These are phyloP conservation scores for Penicillium sp. DNA, from an alignment of 2,329 filamentous ascomycete genomes.

Conservation along the genomic window DNA sequence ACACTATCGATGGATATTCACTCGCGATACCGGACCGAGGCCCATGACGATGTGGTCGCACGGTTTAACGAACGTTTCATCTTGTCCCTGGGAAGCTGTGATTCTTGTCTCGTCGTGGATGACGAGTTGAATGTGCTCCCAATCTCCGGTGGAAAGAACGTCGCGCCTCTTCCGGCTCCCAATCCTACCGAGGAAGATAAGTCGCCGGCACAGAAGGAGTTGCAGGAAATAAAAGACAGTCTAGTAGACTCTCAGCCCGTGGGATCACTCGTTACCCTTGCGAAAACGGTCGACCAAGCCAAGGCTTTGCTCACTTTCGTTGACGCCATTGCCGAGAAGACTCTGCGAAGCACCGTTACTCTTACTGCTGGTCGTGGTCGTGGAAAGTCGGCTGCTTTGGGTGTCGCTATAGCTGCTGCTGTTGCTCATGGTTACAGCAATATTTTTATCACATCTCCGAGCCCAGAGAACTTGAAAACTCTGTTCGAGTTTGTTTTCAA, in stretches of 20 bases:
- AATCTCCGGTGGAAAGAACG: slow-evolving; percentile 90
- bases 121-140: slow-evolving; percentile 97
- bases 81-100: slow-evolving; percentile 88
- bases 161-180: slow-evolving; percentile 73
- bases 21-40: slow-evolving; percentile 91
- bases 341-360: slow-evolving; percentile 85
- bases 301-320: slow-evolving; percentile 96
- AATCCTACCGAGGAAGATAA: slow-evolving; percentile 71
- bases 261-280: slow-evolving; percentile 76
- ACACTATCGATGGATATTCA: slow-evolving; percentile 97
- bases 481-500: slow-evolving; percentile 98
- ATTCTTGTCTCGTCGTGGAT: slow-evolving; percentile 91
- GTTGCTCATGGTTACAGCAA: slow-evolving; percentile 97
- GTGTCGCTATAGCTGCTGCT: slow-evolving; percentile 89
- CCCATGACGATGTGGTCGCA: slow-evolving; percentile 88
- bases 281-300: slow-evolving; percentile 89
- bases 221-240: slow-evolving; percentile 82
- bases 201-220: slow-evolving; percentile 65
- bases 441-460: slow-evolving; percentile 97
- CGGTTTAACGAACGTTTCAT: slow-evolving; percentile 98
- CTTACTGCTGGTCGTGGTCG: slow-evolving; percentile 90
- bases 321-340: slow-evolving; percentile 95
- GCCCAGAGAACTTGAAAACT: slow-evolving; percentile 96
- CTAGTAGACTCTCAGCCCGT: slow-evolving; percentile 81
- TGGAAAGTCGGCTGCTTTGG: slow-evolving; percentile 93